Conservation (phyloP, 257 asterid species). For the Solanum rostratum region DNA sequence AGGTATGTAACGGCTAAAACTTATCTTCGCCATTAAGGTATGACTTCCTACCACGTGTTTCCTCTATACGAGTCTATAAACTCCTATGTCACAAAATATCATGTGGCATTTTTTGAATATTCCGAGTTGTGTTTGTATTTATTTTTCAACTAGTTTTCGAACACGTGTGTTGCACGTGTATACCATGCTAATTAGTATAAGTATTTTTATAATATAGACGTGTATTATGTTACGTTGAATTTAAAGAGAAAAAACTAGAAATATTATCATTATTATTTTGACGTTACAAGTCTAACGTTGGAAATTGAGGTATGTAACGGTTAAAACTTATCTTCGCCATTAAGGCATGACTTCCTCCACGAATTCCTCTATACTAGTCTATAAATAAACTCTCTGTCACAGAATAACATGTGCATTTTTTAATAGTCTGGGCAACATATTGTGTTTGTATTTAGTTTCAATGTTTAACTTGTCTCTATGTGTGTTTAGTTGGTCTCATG, state of each 20-base stretch:
- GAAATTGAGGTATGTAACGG: neutral
- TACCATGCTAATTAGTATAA: too few species aligned
- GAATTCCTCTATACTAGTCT: neutral
- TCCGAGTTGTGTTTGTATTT: neutral
- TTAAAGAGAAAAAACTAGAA: too few species aligned
- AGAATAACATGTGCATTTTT: neutral
- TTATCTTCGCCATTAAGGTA: neutral
- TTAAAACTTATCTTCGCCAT: neutral
- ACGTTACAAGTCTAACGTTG: neutral
- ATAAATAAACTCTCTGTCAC: neutral
- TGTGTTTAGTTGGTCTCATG: neutral
- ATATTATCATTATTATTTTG: too few species aligned
- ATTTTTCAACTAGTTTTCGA: neutral
- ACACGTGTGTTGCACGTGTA: too few species aligned
- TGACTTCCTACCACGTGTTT: neutral
- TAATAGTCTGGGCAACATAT: neutral
- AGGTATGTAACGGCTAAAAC: neutral
- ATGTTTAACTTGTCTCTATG: too few species aligned
- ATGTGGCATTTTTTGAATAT: neutral
- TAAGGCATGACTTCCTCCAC: neutral
- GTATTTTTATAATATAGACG: too few species aligned
- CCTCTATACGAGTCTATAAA: neutral
- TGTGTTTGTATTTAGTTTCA: neutral
- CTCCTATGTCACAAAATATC: neutral
- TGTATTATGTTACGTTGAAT: too few species aligned